These are phyloP conservation scores for Corynascus novoguineensis DNA, from an alignment of 495 filamentous ascomycete species.

Conservation along the genomic window DNA sequence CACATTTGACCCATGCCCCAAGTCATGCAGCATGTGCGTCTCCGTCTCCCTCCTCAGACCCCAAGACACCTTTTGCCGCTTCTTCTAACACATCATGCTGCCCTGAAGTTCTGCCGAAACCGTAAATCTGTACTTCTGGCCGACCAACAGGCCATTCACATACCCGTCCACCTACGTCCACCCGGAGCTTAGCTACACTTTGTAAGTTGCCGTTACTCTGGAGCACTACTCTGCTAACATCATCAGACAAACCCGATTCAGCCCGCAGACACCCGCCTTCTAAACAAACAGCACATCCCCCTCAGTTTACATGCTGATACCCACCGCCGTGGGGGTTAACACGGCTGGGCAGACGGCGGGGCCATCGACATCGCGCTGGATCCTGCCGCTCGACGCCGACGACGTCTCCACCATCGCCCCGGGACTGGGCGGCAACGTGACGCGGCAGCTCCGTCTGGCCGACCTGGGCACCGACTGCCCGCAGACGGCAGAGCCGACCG, in stretches of 20 bases:
- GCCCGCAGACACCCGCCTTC: neutral
- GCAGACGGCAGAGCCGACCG: neutral
- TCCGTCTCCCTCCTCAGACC: neutral
- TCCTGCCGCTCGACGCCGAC: neutral
- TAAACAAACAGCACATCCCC: neutral
- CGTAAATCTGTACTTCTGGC: neutral
- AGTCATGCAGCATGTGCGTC: neutral
- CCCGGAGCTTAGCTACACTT: neutral
- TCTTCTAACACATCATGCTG: neutral
- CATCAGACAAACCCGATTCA: too few species aligned
- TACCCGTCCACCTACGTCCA: slow-evolving; percentile 1
- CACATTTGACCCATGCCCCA: neutral
- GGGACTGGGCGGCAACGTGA: neutral
- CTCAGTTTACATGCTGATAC: neutral
- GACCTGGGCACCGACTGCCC: slow-evolving; percentile 1
- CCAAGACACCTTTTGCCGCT: neutral
- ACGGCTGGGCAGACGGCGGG: neutral
- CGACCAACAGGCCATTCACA: neutral
- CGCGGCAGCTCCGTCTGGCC: neutral
- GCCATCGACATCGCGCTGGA: neutral
- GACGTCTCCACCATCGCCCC: neutral
- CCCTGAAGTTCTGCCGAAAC: neutral
- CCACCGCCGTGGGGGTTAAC: neutral
- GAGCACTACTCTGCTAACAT: too few species aligned
- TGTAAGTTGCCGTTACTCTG: neutral